Percentiles rank a stretch among this genome's conserved stretches.
Conservation (phyloP, 2,329 filamentous ascomycete genomes). For the Emydomyces testavorans region DNA sequence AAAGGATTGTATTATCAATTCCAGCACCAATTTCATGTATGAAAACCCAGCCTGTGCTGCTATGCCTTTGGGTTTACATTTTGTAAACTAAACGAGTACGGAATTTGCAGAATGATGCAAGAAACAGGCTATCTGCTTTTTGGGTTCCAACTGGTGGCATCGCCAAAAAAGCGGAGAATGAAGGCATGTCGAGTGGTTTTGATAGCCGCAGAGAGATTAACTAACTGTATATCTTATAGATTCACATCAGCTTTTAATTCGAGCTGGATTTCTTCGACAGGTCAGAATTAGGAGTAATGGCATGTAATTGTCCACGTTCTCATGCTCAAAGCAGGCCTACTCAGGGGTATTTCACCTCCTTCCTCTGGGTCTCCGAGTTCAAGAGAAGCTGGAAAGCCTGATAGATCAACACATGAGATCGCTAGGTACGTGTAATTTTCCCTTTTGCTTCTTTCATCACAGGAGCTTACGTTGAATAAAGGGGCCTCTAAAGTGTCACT, state of each 20-base stretch:
- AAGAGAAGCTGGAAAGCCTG: conserved; percentile 72
- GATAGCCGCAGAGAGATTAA: not conserved
- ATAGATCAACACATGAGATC: conserved; percentile 82
- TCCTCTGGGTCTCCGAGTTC: conserved; percentile 73
- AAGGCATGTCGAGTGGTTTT: not conserved
- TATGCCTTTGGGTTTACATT: not conserved
- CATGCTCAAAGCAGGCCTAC: conserved; percentile 48
- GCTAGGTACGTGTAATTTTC: conserved; percentile 43
- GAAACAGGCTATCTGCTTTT: conserved; percentile 56
- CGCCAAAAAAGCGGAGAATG: conserved; percentile 16
- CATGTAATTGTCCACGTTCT: not conserved
- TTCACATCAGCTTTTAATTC: conserved; percentile 54
- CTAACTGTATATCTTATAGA: conserved; percentile 33
- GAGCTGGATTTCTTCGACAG: conserved; percentile 63
- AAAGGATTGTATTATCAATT: too few species aligned
- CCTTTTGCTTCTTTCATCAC: not conserved
- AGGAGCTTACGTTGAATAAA: conserved; percentile 21
- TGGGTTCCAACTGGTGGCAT: conserved; percentile 71
- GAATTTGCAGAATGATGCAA: conserved; percentile 40
- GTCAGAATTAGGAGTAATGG: conserved; percentile 30
- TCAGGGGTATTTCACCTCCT: conserved; percentile 87
- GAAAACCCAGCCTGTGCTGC: not conserved
- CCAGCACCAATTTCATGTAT: conserved; percentile 2
- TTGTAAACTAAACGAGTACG: not conserved
- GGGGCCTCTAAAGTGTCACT: conserved; percentile 71